phyloP scores from a whole-genome alignment of 495 filamentous ascomycete genomes.

The Hyaloscypha finlandica region DNA sequence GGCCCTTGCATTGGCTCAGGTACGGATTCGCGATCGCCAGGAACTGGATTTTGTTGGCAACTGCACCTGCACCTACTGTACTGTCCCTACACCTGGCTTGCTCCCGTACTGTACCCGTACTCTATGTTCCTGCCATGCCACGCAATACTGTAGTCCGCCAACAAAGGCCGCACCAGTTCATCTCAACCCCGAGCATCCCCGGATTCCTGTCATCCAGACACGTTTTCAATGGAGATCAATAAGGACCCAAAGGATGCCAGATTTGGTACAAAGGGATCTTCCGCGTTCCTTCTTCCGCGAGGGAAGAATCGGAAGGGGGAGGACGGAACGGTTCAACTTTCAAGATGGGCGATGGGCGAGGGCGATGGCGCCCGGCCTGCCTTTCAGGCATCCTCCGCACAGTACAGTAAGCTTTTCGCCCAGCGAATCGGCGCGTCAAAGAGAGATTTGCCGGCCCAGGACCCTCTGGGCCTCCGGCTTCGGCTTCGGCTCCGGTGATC shows the following conservation, averaged over 20 bases:
- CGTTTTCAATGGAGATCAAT: no score
- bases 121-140: neutral
- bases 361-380: no score
- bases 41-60: conserved; percentile 8
- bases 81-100: neutral
- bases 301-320: neutral
- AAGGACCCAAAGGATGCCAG: neutral
- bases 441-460: neutral
- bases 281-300: neutral
- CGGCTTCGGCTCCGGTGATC: neutral
- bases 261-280: neutral
- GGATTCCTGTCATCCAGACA: no score
- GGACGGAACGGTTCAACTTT: neutral
- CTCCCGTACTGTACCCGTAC: neutral
- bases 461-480: neutral
- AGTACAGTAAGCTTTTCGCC: neutral
- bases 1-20: conserved; percentile 5
- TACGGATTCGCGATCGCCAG: conserved; percentile 1
- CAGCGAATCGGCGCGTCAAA: neutral
- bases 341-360: neutral
- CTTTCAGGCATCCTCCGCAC: neutral
- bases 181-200: no score
- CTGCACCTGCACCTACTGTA: neutral
- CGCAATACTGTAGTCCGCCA: no score
- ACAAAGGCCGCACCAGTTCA: no score